Evolutionary conservation across 1,284 basidiomycete genomes (phyloP), one percentile per base, ranked within the genome.

Genomic region (Sporisorium exsertum): DNA sequence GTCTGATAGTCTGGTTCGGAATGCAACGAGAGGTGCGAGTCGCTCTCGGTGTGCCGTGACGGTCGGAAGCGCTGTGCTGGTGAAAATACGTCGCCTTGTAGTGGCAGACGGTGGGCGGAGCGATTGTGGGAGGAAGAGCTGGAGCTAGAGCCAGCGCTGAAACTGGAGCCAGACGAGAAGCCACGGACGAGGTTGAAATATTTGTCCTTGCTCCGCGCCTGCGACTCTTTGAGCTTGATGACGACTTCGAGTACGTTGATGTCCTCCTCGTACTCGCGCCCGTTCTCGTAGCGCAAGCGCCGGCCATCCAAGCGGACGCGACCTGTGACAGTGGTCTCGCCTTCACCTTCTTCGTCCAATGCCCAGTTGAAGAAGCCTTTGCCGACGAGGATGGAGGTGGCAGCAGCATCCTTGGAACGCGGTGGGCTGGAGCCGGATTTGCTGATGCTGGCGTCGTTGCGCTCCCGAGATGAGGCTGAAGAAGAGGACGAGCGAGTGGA

Each of bases 281-380:
- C 81, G 47, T 81, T 77, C n/a, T 83, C 80, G 51, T 78, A 79
- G 20, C 64, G 51, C 45, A 76, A 50, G 8, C 72, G 58, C 26
- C 64, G 56, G 27, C 74, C 62, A 46, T 81, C 81, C 32, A n/a
- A 69, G 32, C 80, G 70, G 40, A 84, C 77, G 24, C 75, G 77
- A n/a, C 83, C 83, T 1, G 76, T 79, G 54, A 85, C 80, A 26
- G 69, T 60, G 20, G 81, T 77, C 6, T 80, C 70, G n/a, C 83
- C 83, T 9, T 84, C 79, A 18, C 82, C 83, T 5, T 80, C 57
- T 64, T 85, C 82, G 16, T 81, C 78, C 7, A 85, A 57, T 1
- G 70, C 79, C 69, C 80, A 78, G 47, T 78, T 74, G 64, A 84
- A 80, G 58, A 80, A 83, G 49, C 82, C 82, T 52, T 84, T 84